phyloP scores from a whole-genome alignment of 306 rosid species.

The Quercus agrifolia region DNA sequence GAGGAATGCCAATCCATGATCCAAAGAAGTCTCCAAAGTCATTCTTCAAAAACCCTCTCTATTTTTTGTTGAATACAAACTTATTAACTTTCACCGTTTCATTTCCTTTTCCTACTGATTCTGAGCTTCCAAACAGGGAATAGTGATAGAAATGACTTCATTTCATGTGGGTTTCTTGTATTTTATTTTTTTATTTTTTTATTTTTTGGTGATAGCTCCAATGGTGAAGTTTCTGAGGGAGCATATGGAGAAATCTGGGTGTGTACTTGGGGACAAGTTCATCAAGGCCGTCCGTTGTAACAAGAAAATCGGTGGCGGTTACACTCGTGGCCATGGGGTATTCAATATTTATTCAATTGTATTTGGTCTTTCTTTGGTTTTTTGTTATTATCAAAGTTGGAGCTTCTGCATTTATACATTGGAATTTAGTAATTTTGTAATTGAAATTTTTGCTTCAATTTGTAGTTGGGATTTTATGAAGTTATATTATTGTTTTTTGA shows the following conservation, averaged over 20 bases:
- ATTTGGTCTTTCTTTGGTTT: neutral
- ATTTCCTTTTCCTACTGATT: neutral
- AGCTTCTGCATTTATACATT: neutral
- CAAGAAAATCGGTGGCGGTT: constrained; percentile 48
- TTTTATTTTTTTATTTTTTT: neutral
- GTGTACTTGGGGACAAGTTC: constrained; percentile 52
- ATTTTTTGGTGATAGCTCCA: constrained; percentile 46
- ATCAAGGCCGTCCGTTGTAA: constrained; percentile 57
- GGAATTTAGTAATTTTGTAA: no score
- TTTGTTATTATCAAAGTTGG: neutral
- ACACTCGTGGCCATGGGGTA: constrained; percentile 72
- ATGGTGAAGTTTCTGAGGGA: constrained; percentile 63
- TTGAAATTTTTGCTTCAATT: no score
- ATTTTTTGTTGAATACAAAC: neutral
- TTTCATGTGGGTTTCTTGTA: neutral
- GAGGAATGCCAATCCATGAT: constrained; percentile 69
- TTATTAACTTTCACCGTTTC: neutral
- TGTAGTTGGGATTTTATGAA: no score
- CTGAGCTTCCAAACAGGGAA: neutral
- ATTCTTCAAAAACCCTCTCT: neutral
- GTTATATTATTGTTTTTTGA: no score
- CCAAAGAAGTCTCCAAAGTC: constrained; percentile 57
- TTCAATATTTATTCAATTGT: neutral
- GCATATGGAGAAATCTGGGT: constrained; percentile 71
- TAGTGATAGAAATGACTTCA: neutral